phyloP scores from a whole-genome alignment of 345 rosid species.

The Physaria fendleri region DNA sequence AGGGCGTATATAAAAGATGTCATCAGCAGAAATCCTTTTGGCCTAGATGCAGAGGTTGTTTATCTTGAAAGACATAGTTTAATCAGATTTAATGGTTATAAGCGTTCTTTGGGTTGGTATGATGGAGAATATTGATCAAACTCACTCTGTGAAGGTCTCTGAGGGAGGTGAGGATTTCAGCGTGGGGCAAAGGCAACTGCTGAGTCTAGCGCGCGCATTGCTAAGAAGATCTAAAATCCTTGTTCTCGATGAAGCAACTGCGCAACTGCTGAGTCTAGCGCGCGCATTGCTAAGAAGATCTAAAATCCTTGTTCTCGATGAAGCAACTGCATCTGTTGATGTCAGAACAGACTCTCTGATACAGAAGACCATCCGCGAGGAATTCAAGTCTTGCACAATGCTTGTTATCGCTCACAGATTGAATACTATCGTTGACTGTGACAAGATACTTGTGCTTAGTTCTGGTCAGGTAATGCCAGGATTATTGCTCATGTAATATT shows the following conservation, averaged over 20 bases:
- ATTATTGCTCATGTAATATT: background rate
- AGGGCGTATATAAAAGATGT: constrained; percentile 85
- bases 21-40: constrained; percentile 55
- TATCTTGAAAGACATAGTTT: background rate
- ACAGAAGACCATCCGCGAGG: constrained; percentile 86
- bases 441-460: constrained; percentile 73
- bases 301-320: constrained; percentile 92
- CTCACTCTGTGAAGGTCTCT: constrained; percentile 41
- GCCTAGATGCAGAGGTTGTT: constrained; percentile 70
- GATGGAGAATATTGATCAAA: constrained; percentile 12
- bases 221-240: too few relatives aligned
- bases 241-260: too few relatives aligned
- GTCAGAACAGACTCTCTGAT: constrained; percentile 82
- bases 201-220: too few relatives aligned
- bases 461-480: constrained; percentile 61
- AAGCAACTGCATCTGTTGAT: constrained; percentile 96
- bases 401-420: constrained; percentile 85
- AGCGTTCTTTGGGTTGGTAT: background rate
- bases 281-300: constrained; percentile 78
- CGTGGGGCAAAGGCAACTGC: constrained; percentile 88
- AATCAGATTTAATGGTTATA: too few relatives aligned
- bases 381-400: constrained; percentile 83
- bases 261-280: constrained; percentile 83
- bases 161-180: constrained; percentile 95
- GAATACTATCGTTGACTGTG: constrained; percentile 78